phyloP scores from a whole-genome alignment of 2,329 filamentous ascomycete species.

The Fusarium heterosporum region DNA sequence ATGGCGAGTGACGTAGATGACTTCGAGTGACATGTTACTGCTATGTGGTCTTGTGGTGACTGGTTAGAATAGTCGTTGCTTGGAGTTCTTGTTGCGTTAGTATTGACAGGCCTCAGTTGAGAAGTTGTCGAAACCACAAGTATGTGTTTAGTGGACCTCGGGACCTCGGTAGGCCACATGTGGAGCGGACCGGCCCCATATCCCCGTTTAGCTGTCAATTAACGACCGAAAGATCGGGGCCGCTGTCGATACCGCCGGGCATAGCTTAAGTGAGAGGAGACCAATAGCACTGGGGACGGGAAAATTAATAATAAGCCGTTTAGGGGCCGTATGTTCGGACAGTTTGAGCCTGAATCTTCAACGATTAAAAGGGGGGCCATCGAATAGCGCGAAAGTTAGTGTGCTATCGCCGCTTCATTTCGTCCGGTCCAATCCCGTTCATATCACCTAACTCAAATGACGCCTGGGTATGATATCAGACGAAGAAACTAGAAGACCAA shows the following conservation, averaged over 20 bases:
- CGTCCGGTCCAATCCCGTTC: slow-evolving; percentile 15
- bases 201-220: neutral
- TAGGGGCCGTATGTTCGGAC: neutral
- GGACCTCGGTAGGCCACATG: slow-evolving; percentile 39
- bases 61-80: neutral
- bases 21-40: slow-evolving; percentile 71
- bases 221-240: slow-evolving; percentile 15
- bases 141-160: slow-evolving; percentile 19
- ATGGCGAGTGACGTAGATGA: slow-evolving; percentile 80
- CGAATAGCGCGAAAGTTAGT: slow-evolving; percentile 11
- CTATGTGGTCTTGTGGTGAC: neutral
- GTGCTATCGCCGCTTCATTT: slow-evolving; percentile 5
- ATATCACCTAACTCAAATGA: slow-evolving; percentile 13
- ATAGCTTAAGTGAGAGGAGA: neutral
- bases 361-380: neutral
- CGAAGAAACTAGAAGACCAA: neutral
- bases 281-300: neutral
- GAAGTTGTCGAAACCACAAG: neutral
- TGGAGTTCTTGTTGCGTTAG: neutral
- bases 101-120: neutral
- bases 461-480: slow-evolving; percentile 1
- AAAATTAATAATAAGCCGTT: slow-evolving; percentile 7
- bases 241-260: neutral
- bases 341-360: slow-evolving; percentile 15
- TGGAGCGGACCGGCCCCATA: slow-evolving; percentile 30